Conservation (phyloP, 2,329 filamentous ascomycete genomes). For the Botrytis aclada region DNA sequence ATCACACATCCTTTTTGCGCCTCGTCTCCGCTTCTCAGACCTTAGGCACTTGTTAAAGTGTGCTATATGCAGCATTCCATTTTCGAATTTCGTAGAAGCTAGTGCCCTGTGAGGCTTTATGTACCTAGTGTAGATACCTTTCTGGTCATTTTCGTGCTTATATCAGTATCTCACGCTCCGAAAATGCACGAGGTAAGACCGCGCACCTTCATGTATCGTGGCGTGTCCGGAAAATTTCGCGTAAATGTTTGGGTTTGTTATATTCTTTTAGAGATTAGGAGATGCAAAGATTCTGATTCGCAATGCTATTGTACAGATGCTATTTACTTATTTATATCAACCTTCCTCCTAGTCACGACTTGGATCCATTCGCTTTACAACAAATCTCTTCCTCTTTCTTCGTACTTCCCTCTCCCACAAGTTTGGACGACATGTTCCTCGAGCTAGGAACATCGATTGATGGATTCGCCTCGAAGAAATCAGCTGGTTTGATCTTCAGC, state of each 20-base stretch:
- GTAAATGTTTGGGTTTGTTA: not conserved
- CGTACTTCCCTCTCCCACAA: not conserved
- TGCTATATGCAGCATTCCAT: not conserved
- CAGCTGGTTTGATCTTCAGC: slow-evolving; percentile 51
- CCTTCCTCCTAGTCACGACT: not conserved
- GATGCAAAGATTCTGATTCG: not conserved
- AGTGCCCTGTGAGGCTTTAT: not conserved
- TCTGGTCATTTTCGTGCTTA: no score
- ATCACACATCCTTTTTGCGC: not conserved
- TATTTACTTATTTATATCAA: not conserved
- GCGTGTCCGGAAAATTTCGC: not conserved
- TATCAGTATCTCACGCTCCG: no score
- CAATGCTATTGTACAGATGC: not conserved
- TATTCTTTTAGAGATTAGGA: not conserved
- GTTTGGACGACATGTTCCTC: not conserved
- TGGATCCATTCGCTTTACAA: not conserved
- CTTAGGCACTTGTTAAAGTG: not conserved
- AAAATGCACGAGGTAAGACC: not conserved
- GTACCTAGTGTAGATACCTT: no score
- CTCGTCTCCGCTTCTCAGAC: not conserved
- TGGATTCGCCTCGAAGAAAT: slow-evolving; percentile 51
- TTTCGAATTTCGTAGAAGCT: not conserved
- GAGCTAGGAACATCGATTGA: slow-evolving; percentile 44
- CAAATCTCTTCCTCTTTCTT: not conserved
- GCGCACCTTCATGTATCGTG: not conserved